Base-by-base conservation (phyloP, 345 rosid genomes). In the Lumnitzera littorea region DNA sequence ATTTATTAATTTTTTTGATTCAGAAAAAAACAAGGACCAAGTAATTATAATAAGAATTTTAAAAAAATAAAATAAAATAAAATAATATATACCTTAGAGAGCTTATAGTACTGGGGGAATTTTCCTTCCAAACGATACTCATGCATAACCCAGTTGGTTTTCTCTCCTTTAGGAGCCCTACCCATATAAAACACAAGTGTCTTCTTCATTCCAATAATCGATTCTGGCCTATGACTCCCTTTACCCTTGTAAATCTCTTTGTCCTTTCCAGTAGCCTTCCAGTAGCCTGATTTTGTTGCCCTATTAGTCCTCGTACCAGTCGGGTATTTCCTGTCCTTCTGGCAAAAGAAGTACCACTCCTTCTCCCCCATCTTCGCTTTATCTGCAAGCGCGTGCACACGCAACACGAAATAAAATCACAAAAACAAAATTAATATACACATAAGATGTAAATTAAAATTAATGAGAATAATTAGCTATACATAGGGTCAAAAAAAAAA, bases 251-350 rank as follows among this genome's bases (percentile, higher is more conserved):
- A 83, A 49, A 94, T 90, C 83, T 88, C 88, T 56, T 83, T 94
- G 46, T 94, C 99, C 61, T 90, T 90, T 0, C 99, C 99, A 0
- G 99, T 94, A 1, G 97, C 99, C 74, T 94, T 94, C 99, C 99
- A 94, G 62, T 90, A 90, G 11, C 99, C 99, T 10, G 96, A 74
- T 29, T 70, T 76, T 13, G 99, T 94, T 2, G 99, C 99, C 47
- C 99, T 84, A 59, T 94, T 94, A 2, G 99, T 94, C 66, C 99
- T 86, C 85, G 83, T 84, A 16, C 99, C 99, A 0, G 99, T 94
- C n/a, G 99, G 97, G 20, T 94, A 94, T 70, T 94, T 94, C 64
- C 91, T 69, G 55, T 94, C 99, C 68, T 87, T 86, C 55, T 84
- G 91, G 61, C 96, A 94, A 62, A 90, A 94, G 76, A 94, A 94